Base-by-base conservation (phyloP, 2,329 filamentous ascomycete species). In the Aspergillus ochraceus region DNA sequence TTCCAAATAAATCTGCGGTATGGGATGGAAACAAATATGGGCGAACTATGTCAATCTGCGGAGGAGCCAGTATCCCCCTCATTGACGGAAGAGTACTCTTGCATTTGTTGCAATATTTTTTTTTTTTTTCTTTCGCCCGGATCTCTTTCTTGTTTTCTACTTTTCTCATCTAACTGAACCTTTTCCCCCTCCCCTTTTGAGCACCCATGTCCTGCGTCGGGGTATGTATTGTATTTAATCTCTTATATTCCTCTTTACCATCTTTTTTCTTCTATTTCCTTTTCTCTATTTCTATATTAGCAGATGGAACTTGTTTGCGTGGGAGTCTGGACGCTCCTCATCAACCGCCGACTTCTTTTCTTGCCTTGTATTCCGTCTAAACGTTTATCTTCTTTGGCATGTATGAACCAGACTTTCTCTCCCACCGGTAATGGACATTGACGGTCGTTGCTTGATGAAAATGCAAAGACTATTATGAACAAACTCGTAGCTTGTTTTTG, bases 221-320 rank as follows among this genome's bases (percentile, higher is more conserved):
- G 50, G 22, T 36, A 49, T 64, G 68, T 72, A 73, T 67, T 73
- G 71, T 71, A 73, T 66, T 68, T 71, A 71, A 68, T 69, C 62
- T 60, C 63, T 62, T 55, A 45, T 52, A 54, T 19, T 54, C 46
- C 14, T 49, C 12, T 56, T 24, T 51, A 42, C 36, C 36, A n/a
- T 62, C 59, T 64, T 63, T 56, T 49, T 52, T 56, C 12, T 53
- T 46, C 9, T 49, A 11, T 56, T 24, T n/a, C 17, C 17, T 42
- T n/a, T 42, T n/a, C 36, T n/a, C 6, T 9, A 8, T 42, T 42
- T 57, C 54, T 50, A 55, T 53, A 54, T 49, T 61, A 59, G 53
- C 55, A 62, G 55, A 60, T 53, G 58, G 52, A 57, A 30, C 29
- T 32, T 32, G 32, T 62, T 57, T 51, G 52, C 19, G 36, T 55